Conservation (phyloP, 1,139 yeast species). For the Candida anutae region DNA sequence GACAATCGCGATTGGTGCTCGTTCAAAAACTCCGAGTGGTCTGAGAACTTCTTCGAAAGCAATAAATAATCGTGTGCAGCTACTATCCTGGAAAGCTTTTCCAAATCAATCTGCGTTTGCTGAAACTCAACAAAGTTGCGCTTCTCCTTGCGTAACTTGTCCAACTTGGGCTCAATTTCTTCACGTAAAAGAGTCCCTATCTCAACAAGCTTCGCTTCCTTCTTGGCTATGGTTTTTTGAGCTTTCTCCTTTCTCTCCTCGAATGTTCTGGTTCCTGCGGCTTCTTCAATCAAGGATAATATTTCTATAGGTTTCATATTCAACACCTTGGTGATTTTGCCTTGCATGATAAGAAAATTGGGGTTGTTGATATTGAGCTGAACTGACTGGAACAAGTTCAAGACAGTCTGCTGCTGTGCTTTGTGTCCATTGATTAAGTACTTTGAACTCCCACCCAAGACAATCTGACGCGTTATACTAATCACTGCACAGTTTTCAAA, state of each 20-base stretch:
- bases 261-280: slow-evolving; percentile 95
- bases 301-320: slow-evolving; percentile 94
- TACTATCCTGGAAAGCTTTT: slow-evolving; percentile 63
- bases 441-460: slow-evolving; percentile 87
- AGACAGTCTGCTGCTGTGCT: slow-evolving; percentile 91
- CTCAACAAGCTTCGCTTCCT: slow-evolving; percentile 76
- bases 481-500: slow-evolving; percentile 75
- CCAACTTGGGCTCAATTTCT: slow-evolving; percentile 90
- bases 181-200: slow-evolving; percentile 66
- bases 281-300: slow-evolving; percentile 88
- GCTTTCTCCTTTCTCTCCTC: slow-evolving; percentile 93
- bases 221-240: slow-evolving; percentile 82
- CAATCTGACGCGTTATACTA: slow-evolving; percentile 87
- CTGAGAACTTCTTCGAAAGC: slow-evolving; percentile 32
- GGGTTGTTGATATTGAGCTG: slow-evolving; percentile 96
- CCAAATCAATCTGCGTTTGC: slow-evolving; percentile 74
- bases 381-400: slow-evolving; percentile 85
- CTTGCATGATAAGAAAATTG: slow-evolving; percentile 96
- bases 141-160: slow-evolving; percentile 73
- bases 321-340: slow-evolving; percentile 91
- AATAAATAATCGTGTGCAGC: slow-evolving; percentile 67
- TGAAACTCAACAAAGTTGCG: slow-evolving; percentile 80
- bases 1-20: slow-evolving; percentile 29
- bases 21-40: slow-evolving; percentile 30
- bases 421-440: slow-evolving; percentile 93